Evolutionary conservation across 345 rosid genomes (phyloP).

Genomic region (Heritiera fomes): DNA sequence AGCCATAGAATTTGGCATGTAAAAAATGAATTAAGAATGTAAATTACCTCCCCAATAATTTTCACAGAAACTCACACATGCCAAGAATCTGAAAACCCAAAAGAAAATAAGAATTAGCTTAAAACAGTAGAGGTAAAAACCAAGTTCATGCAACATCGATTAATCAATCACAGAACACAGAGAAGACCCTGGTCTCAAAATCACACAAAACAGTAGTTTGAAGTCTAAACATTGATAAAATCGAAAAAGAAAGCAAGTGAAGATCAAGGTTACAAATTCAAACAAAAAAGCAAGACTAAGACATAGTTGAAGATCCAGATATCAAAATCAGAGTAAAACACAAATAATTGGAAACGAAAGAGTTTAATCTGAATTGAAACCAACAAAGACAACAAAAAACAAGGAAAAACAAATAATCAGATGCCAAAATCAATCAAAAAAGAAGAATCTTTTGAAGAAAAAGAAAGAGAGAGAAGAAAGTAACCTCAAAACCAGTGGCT

Average conservation of each 20-base stretch:
- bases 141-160: not conserved
- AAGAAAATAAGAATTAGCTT: slow-evolving; percentile 2
- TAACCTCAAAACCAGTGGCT: slow-evolving; percentile 92
- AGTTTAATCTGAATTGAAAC: not conserved
- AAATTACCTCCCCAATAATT: slow-evolving; percentile 64
- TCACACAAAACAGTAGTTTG: not conserved
- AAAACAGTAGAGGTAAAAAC: not conserved
- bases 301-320: not conserved
- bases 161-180: not conserved
- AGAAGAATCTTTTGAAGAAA: too few species aligned
- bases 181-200: too few species aligned
- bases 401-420: not conserved
- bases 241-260: not conserved
- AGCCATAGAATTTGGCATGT: not conserved
- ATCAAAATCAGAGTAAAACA: not conserved
- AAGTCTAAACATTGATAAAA: not conserved
- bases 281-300: not conserved
- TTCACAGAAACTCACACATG: slow-evolving; percentile 87
- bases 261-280: not conserved
- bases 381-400: not conserved
- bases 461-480: not conserved
- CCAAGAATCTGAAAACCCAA: slow-evolving; percentile 83
- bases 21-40: not conserved
- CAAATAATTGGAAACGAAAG: not conserved
- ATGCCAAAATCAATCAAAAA: slow-evolving; percentile 2